Conservation (phyloP, 108 stramenopile species). For the Pseudonitzschia delicatissima region DNA sequence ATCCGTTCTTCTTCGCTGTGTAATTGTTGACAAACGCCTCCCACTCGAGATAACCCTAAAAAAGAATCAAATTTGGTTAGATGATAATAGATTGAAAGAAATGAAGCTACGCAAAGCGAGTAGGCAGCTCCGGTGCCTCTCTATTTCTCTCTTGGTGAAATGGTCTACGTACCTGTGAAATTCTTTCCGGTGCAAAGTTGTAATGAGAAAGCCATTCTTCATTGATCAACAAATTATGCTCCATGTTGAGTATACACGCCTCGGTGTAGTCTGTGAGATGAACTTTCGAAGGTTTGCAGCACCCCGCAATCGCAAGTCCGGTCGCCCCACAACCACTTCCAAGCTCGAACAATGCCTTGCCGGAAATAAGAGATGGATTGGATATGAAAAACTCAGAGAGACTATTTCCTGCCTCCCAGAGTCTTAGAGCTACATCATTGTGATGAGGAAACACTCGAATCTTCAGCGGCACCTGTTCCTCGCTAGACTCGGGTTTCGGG, state of each 20-base stretch:
- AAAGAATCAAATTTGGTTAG: background rate
- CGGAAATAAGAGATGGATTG: constrained; percentile 23
- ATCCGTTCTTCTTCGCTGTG: background rate
- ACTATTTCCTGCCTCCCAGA: constrained; percentile 75
- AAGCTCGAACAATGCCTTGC: constrained; percentile 47
- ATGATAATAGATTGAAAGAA: no score
- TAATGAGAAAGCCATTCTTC: constrained; percentile 35
- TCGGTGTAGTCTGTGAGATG: constrained; percentile 73
- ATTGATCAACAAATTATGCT: constrained; percentile 55
- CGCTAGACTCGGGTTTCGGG: constrained; percentile 3
- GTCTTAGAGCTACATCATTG: constrained; percentile 67
- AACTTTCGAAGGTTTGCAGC: constrained; percentile 31
- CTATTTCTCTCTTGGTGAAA: background rate
- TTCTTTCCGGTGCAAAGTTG: background rate
- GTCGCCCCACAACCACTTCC: constrained; percentile 73
- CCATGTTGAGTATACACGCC: constrained; percentile 51
- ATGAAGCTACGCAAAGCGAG: no score
- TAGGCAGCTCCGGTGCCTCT: no score
- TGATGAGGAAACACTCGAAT: constrained; percentile 64
- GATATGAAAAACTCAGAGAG: constrained; percentile 58
- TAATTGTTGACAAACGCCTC: constrained; percentile 25
- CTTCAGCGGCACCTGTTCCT: constrained; percentile 9
- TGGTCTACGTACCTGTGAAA: background rate
- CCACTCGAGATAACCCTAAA: constrained; percentile 63
- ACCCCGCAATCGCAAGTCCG: constrained; percentile 50